phyloP scores from a whole-genome alignment of 768 basidiomycete species.

The Boletales sp. region DNA sequence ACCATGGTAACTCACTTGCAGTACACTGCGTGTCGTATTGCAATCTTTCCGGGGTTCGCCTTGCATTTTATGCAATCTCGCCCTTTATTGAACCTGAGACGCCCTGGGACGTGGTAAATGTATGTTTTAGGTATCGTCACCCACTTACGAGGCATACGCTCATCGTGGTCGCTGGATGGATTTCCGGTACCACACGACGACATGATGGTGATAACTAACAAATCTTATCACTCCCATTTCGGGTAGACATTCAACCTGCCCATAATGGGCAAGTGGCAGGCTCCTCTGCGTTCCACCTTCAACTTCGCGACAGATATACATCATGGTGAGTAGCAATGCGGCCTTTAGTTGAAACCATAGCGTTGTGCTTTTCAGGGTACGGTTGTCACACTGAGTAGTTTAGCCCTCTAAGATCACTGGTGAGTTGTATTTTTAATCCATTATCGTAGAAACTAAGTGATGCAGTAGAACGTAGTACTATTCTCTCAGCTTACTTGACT shows the following conservation, averaged over 20 bases:
- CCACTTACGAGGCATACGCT: slow-evolving; percentile 63
- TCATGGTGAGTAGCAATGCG: no score
- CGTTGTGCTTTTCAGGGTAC: no score
- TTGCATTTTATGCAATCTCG: slow-evolving; percentile 76
- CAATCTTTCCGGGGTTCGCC: slow-evolving; percentile 56
- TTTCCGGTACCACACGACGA: slow-evolving; percentile 54
- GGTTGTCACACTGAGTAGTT: no score
- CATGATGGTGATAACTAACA: slow-evolving; percentile 16
- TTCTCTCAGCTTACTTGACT: no score
- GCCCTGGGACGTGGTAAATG: slow-evolving; percentile 38
- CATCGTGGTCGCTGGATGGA: slow-evolving; percentile 54
- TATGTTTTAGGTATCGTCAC: not conserved
- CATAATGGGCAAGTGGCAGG: no score
- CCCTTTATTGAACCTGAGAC: slow-evolving; percentile 63
- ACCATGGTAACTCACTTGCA: slow-evolving; percentile 61
- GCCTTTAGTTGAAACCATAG: no score
- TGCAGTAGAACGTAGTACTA: no score
- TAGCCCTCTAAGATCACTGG: no score
- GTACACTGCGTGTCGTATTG: slow-evolving; percentile 78
- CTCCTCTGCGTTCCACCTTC: not conserved
- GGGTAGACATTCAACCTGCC: not conserved
- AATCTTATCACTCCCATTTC: slow-evolving; percentile 11
- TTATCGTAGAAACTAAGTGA: no score
- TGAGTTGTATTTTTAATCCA: no score
- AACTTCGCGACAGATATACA: no score